Evolutionary conservation across 2,329 filamentous ascomycete species (phyloP).

Genomic region (Penicillium sp.): DNA sequence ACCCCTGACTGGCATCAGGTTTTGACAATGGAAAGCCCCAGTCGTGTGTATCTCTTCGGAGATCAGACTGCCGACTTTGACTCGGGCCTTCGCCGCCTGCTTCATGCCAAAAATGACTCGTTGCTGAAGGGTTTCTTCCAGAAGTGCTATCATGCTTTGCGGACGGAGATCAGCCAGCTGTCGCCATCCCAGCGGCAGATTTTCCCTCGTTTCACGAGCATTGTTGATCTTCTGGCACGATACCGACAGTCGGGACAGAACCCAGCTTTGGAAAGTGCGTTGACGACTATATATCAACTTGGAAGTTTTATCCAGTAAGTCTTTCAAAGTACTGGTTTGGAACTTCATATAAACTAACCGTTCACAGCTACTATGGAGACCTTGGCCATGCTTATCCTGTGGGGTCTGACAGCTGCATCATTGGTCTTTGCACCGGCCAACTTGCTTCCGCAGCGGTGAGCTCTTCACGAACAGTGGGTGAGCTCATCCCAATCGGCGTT

Average conservation of each 20-base stretch:
- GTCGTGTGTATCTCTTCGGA: slow-evolving; percentile 46
- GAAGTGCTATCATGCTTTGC: slow-evolving; percentile 42
- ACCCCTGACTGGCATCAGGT: slow-evolving; percentile 7
- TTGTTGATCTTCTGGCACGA: slow-evolving; percentile 38
- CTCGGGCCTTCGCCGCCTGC: slow-evolving; percentile 40
- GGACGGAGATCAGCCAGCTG: slow-evolving; percentile 39
- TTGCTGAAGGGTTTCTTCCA: slow-evolving; percentile 45
- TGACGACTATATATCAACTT: slow-evolving; percentile 46
- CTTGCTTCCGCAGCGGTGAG: slow-evolving; percentile 43
- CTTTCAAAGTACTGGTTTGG: not conserved
- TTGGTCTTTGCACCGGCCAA: slow-evolving; percentile 46
- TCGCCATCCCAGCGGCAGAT: slow-evolving; percentile 34
- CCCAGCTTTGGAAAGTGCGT: slow-evolving; percentile 43
- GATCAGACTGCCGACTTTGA: slow-evolving; percentile 47
- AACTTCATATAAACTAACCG: slow-evolving; percentile 15
- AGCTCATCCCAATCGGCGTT: slow-evolving; percentile 43
- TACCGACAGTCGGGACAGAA: slow-evolving; percentile 34
- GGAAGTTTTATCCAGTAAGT: slow-evolving; percentile 46
- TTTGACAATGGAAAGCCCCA: slow-evolving; percentile 30
- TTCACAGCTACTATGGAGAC: slow-evolving; percentile 42
- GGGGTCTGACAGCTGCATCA: slow-evolving; percentile 35
- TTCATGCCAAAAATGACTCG: slow-evolving; percentile 44
- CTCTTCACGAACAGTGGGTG: slow-evolving; percentile 40
- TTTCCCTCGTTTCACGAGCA: slow-evolving; percentile 42
- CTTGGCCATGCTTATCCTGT: slow-evolving; percentile 42